Evolutionary conservation across 257 asterid species (phyloP).

Genomic region (Paulownia fortunei): DNA sequence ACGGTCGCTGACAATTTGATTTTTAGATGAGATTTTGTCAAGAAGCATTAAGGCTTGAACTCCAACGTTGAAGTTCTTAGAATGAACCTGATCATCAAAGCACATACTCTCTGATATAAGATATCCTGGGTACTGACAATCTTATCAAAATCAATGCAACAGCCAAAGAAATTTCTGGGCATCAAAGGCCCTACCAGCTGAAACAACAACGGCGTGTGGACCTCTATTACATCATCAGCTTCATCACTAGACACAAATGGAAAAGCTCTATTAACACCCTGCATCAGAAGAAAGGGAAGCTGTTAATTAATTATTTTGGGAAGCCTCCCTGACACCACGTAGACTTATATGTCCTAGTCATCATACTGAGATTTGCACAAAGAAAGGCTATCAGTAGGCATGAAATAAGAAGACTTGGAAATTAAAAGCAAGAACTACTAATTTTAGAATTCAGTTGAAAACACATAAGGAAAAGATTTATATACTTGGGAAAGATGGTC

Average conservation of each 20-base stretch:
- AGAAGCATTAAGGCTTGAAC: constrained; percentile 98
- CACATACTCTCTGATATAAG: constrained; percentile 21
- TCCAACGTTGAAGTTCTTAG: constrained; percentile 94
- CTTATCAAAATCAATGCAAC: constrained; percentile 16
- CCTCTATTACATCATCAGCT: constrained; percentile 82
- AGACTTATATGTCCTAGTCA: not conserved
- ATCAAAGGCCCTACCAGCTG: constrained; percentile 69
- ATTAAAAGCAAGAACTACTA: not conserved
- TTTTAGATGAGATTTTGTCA: constrained; percentile 89
- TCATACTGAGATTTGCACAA: not conserved
- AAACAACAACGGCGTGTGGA: constrained; percentile 89
- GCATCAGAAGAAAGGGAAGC: constrained; percentile 40
- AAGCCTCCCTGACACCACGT: constrained; percentile 6
- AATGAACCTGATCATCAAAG: constrained; percentile 74
- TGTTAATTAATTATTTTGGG: not conserved
- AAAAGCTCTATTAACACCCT: constrained; percentile 98
- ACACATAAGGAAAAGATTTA: not conserved
- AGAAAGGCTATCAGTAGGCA: not conserved
- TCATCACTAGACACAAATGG: constrained; percentile 84
- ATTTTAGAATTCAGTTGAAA: constrained; percentile 11
- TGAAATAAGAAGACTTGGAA: not conserved
- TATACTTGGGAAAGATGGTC: not conserved
- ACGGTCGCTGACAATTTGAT: constrained; percentile 91
- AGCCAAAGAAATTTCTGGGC: constrained; percentile 10
- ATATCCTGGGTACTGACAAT: constrained; percentile 10